Evolutionary conservation across 73 alveolate species (phyloP).

Genomic region (Paramecium sexaurelia): DNA sequence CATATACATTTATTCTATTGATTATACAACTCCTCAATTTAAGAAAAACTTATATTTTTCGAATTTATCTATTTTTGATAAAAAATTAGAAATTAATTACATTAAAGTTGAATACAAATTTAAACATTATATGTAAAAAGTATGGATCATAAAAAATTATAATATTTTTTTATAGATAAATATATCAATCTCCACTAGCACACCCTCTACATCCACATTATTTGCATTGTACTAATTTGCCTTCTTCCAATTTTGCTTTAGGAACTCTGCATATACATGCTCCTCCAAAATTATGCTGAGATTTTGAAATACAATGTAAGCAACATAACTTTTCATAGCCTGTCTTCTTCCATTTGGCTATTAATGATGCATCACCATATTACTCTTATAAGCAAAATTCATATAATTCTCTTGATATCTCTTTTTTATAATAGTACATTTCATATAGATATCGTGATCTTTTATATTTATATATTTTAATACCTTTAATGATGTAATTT

Average conservation of each 20-base stretch:
- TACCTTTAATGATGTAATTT: slow-evolving; percentile 90
- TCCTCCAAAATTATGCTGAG: slow-evolving; percentile 87
- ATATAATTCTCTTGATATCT: slow-evolving; percentile 94
- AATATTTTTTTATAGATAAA: not conserved
- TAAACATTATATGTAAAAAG: too few species aligned
- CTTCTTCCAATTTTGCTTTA: slow-evolving; percentile 94
- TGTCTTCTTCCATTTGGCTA: slow-evolving; percentile 99
- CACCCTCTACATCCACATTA: slow-evolving; percentile 99
- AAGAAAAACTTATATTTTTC: too few species aligned
- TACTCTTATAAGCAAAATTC: slow-evolving; percentile 94
- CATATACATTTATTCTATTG: too few species aligned
- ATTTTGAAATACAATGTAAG: slow-evolving; percentile 91
- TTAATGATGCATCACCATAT: slow-evolving; percentile 96
- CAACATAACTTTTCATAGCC: slow-evolving; percentile 99
- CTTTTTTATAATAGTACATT: slow-evolving; percentile 87
- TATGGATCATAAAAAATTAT: too few species aligned
- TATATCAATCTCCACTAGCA: slow-evolving; percentile 94
- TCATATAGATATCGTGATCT: slow-evolving; percentile 94
- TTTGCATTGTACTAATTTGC: slow-evolving; percentile 94
- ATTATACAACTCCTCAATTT: too few species aligned
- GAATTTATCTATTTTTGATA: too few species aligned
- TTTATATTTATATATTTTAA: not conserved
- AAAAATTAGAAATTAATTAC: too few species aligned
- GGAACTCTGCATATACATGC: slow-evolving; percentile 99
- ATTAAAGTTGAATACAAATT: too few species aligned